Percentiles rank a stretch among this genome's conserved stretches.
These are phyloP conservation scores for Penicillium freii DNA, from an alignment of 2,329 filamentous ascomycete genomes.

Conservation along the genomic window DNA sequence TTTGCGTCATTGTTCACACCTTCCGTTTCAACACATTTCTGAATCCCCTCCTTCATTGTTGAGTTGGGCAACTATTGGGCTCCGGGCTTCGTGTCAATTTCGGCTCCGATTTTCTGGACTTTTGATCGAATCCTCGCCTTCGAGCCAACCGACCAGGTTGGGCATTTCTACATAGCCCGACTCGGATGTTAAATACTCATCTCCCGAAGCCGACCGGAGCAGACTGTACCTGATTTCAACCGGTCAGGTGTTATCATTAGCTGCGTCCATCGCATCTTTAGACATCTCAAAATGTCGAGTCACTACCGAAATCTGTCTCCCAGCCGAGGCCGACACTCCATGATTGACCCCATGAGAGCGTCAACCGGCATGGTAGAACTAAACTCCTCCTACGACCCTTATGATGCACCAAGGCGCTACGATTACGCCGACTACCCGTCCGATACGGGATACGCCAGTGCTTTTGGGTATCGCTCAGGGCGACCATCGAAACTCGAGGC, in stretches of 20 bases:
- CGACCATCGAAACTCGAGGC: conserved; percentile 33
- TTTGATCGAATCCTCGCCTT: neutral
- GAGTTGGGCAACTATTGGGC: conserved; percentile 11
- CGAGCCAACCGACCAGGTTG: conserved; percentile 1
- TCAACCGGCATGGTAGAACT: conserved; percentile 43
- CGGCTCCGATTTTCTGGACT: neutral
- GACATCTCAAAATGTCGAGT: conserved; percentile 29
- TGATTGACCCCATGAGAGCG: conserved; percentile 40
- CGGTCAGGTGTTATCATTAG: neutral
- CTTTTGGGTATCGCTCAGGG: conserved; percentile 28
- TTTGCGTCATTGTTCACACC: conserved; percentile 9
- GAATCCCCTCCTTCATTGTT: conserved; percentile 2
- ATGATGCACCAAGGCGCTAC: conserved; percentile 31
- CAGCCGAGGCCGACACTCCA: conserved; percentile 25
- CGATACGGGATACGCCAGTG: conserved; percentile 29
- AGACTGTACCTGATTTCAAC: neutral
- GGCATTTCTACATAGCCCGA: conserved; percentile 6
- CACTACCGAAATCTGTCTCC: conserved; percentile 39
- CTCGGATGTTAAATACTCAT: neutral
- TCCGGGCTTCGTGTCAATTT: neutral
- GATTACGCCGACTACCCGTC: conserved; percentile 35
- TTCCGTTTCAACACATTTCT: conserved; percentile 1
- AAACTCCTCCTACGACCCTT: conserved; percentile 35
- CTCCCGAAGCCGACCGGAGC: neutral
- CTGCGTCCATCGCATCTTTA: neutral